Base-by-base conservation (phyloP, 371 early-diverging fungal genomes). In the Mucor lusitanicus region DNA sequence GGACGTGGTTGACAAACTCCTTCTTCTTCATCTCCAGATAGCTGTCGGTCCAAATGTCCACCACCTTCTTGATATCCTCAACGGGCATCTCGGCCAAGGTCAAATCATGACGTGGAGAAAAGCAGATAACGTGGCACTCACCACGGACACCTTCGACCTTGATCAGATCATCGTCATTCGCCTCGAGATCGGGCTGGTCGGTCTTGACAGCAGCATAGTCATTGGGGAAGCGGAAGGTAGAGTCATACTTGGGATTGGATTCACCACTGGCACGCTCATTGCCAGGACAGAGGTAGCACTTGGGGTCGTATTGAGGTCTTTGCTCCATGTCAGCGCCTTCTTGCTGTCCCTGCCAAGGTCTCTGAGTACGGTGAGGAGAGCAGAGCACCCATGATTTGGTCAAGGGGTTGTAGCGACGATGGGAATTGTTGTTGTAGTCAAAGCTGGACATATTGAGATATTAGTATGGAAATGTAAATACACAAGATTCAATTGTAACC, bases 261-360 rank as follows among this genome's bases (percentile, higher is more conserved):
- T 83, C 87, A 13, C 91, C 94, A 40, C 84, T 86, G 5, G 91
- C 90, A 3, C 98, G 90, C 19, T 72, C 75, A 83, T 98, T 98
- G 27, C 89, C 85, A 0, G 96, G 95, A 64, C 96, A 95, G 44
- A 96, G 81, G 65, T 91, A 96, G 74, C 98, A 97, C 7, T 79
- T 71, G 2, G 94, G 90, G 58, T 94, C 95, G 72, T 94, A 91
- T 0, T 69, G 46, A 12, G 90, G 92, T 3, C 77, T 74, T n/a
- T 77, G 65, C 15, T 81, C 83, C 30, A 63, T 59, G n/a, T 71
- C 66, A 15, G 80, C 69, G 3, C 81, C 72, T 66, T 90, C 90
- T 60, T 90, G 85, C 55, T 91, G 88, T 63, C 95, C 95, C 68
- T 88, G 90, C 98, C 98, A 98, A 13, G 98, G 98, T 44, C 98